Base-by-base conservation (phyloP, 495 filamentous ascomycete species). In the Rhizodiscina lignyota region DNA sequence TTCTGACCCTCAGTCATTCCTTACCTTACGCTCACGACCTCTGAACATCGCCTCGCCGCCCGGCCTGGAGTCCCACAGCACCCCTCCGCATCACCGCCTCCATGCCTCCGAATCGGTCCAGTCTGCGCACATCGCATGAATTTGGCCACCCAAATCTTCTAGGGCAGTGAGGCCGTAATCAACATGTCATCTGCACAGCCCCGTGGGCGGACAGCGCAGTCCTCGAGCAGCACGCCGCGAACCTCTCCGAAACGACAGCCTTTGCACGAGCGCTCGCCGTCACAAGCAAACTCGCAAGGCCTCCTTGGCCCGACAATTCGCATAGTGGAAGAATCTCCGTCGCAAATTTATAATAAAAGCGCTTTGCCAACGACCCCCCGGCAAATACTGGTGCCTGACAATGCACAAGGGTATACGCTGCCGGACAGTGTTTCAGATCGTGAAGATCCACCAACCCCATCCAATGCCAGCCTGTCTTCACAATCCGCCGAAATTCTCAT, bases 211-310 rank as follows among this genome's bases (percentile, higher is more conserved):
- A n/a, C n/a, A n/a, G n/a, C n/a, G n/a, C n/a, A n/a, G n/a, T n/a
- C n/a, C n/a, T n/a, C n/a, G n/a, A n/a, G n/a, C n/a, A n/a, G n/a
- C 13, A 8, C 24, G 8, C 48, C 23, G 36, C 40, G 38, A 48
- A 37, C 35, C 19, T 44, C 51, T 32, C 51, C 45, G 34, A 48
- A 32, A 38, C 47, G 58, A 32, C 37, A 48, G 15, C 67, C 74
- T 30, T 59, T 76, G 37, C 64, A 65, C 48, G 63, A 72, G 45
- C 63, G 69, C 39, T 62, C 62, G 15, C 54, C 64, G 22, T 72
- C 72, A 41, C 59, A 69, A 40, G 63, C 52, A 46, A 73, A 72
- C 47, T 45, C 50, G 42, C 52, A 32, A 18, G 18, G 8, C 30
- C 30, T 13, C 60, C 70, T 43, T 61, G 66, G 38, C 53, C 72